phyloP scores from a whole-genome alignment of 1,284 basidiomycete genomes.

The Papiliotrema nemorosa region DNA sequence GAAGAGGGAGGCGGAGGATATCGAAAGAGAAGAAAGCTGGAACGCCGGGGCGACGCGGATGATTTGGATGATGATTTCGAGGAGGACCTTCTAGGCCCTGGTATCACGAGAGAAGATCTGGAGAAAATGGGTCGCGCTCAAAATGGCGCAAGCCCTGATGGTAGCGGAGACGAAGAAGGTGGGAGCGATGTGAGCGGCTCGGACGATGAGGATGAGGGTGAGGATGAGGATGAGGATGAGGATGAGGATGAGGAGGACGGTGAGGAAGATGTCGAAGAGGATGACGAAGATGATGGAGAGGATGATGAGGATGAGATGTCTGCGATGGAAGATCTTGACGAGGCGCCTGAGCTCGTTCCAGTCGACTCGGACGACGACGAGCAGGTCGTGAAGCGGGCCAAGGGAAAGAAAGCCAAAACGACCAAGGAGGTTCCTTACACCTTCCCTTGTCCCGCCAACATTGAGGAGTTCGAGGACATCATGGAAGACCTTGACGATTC shows the following conservation, averaged over 20 bases:
- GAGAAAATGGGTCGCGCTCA: slow-evolving; percentile 32
- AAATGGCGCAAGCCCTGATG: slow-evolving; percentile 34
- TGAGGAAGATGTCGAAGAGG: slow-evolving; percentile 35
- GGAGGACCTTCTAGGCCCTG: slow-evolving; percentile 54
- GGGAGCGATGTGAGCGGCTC: slow-evolving; percentile 33
- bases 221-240: slow-evolving; percentile 32
- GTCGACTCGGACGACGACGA: slow-evolving; percentile 44
- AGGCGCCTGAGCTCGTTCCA: slow-evolving; percentile 20
- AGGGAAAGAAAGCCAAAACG: slow-evolving; percentile 51
- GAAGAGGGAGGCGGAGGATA: slow-evolving; percentile 44
- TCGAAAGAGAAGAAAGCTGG: slow-evolving; percentile 47
- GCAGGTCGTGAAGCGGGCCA: slow-evolving; percentile 18
- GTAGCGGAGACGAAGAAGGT: slow-evolving; percentile 33
- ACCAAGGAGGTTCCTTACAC: slow-evolving; percentile 83
- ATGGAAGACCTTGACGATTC: slow-evolving; percentile 64
- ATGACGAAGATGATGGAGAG: slow-evolving; percentile 17
- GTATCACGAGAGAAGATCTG: slow-evolving; percentile 48
- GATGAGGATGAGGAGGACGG: slow-evolving; percentile 36
- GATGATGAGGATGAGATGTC: slow-evolving; percentile 38
- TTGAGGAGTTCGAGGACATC: slow-evolving; percentile 84
- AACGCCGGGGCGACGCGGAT: slow-evolving; percentile 63
- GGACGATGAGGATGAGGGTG: slow-evolving; percentile 36
- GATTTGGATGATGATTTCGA: slow-evolving; percentile 90
- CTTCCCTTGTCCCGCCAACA: slow-evolving; percentile 79
- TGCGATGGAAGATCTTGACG: slow-evolving; percentile 35